Percentiles rank a stretch among this genome's conserved stretches.
phyloP scores from a whole-genome alignment of 495 filamentous ascomycete species.

The Aspergillus diversus region DNA sequence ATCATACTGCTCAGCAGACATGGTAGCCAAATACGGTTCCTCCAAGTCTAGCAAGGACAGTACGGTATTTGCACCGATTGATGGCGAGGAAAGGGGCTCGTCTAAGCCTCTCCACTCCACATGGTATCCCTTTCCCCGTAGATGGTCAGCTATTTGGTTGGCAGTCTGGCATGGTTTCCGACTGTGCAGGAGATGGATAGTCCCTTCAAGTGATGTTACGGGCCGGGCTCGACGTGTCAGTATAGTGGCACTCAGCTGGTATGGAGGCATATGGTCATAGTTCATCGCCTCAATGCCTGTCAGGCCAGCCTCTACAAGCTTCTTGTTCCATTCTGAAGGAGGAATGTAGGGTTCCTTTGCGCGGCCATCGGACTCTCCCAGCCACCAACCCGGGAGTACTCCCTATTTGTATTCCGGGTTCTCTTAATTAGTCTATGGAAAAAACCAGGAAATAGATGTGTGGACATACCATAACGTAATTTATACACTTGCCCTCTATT shows the following conservation, averaged over 20 bases:
- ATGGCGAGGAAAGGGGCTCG: no score
- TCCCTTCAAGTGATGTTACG: no score
- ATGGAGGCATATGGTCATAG: conserved; percentile 36
- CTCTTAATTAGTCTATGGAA: neutral
- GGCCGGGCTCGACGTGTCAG: conserved; percentile 24
- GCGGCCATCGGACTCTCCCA: conserved; percentile 36
- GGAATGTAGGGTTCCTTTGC: conserved; percentile 30
- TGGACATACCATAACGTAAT: neutral
- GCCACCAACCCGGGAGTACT: conserved; percentile 33
- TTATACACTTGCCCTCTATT: no score
- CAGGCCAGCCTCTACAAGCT: conserved; percentile 38
- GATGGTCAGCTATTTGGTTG: no score
- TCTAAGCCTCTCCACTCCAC: no score
- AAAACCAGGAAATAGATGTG: neutral
- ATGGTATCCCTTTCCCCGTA: no score
- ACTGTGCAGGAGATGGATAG: no score
- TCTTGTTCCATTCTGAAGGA: conserved; percentile 28
- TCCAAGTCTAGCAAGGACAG: no score
- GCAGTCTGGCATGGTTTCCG: no score
- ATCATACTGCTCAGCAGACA: conserved; percentile 1
- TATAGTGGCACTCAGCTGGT: conserved; percentile 36
- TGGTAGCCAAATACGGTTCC: neutral
- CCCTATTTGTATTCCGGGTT: conserved; percentile 13
- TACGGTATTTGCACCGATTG: no score
- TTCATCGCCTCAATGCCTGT: conserved; percentile 31